These are phyloP conservation scores for Suillus bovinus DNA, from an alignment of 768 basidiomycete species.

Conservation along the genomic window DNA sequence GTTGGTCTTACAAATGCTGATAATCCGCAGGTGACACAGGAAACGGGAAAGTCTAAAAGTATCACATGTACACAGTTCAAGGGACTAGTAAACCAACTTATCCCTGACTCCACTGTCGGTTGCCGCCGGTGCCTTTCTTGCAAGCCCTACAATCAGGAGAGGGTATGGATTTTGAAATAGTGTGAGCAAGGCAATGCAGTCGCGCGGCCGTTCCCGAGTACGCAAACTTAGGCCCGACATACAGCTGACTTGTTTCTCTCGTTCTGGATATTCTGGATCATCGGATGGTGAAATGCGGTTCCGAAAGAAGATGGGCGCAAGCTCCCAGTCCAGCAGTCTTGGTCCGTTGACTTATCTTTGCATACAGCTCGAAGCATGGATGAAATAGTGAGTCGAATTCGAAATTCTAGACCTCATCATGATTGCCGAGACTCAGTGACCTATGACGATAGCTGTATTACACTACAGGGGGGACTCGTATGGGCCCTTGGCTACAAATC, in stretches of 20 bases:
- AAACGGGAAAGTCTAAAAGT: neutral
- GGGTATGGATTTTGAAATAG: neutral
- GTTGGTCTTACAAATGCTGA: neutral
- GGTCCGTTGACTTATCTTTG: neutral
- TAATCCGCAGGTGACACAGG: neutral
- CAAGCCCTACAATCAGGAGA: neutral
- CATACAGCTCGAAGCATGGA: neutral
- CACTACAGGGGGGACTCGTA: neutral
- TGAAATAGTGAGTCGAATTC: neutral
- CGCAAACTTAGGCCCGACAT: neutral
- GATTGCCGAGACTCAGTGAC: neutral
- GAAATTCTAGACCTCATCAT: neutral
- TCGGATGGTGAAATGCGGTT: neutral
- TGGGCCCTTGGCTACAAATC: neutral
- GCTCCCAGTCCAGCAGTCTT: neutral
- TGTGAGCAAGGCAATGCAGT: neutral
- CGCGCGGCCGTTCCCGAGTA: neutral
- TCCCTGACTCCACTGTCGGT: neutral
- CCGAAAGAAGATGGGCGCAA: conserved; percentile 3
- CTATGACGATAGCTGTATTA: neutral
- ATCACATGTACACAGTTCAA: neutral
- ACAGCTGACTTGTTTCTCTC: neutral
- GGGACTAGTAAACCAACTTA: neutral
- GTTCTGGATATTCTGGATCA: neutral
- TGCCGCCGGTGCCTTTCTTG: neutral